A percentile compares a stretch with the other conserved stretches of the same genome.
Conservation (phyloP, 2,329 filamentous ascomycete species). For the Paramyrothecium roridum region DNA sequence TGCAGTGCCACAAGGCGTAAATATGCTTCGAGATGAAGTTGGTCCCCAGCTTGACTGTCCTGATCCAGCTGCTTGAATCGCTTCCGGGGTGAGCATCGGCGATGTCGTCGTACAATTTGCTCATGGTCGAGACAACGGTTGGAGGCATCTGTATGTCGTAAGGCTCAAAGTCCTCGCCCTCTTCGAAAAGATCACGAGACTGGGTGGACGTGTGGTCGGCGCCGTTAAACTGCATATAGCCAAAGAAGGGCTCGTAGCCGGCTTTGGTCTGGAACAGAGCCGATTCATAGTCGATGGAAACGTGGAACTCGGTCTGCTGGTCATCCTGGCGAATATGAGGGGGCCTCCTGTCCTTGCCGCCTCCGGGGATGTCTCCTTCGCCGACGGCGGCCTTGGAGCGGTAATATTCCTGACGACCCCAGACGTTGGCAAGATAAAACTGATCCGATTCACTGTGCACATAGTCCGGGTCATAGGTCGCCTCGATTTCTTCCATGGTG, state of each 20-base stretch:
- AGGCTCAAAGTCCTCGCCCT: conserved; percentile 21
- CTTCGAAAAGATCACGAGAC: conserved; percentile 17
- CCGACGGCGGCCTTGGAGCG: conserved; percentile 23
- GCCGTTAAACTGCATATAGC: conserved; percentile 27
- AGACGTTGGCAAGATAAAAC: conserved; percentile 39
- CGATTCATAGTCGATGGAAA: conserved; percentile 37
- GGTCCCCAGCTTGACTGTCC: conserved; percentile 26
- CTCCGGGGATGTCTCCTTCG: conserved; percentile 11
- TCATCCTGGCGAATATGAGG: conserved; percentile 4
- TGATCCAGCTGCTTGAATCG: conserved; percentile 26
- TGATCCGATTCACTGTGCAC: conserved; percentile 36
- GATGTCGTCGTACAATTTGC: conserved; percentile 25
- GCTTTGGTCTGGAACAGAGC: conserved; percentile 35
- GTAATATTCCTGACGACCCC: conserved; percentile 38
- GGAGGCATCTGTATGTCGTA: conserved; percentile 27
- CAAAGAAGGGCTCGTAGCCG: conserved; percentile 29
- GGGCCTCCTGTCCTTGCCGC: conserved; percentile 6
- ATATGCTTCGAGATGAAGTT: conserved; percentile 26
- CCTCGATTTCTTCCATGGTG: conserved; percentile 24
- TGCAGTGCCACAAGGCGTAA: conserved; percentile 11
- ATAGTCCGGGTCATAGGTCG: conserved; percentile 26
- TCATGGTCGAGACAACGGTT: conserved; percentile 22
- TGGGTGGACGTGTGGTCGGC: conserved; percentile 17
- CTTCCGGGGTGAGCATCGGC: conserved; percentile 19
- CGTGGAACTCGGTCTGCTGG: conserved; percentile 26